Base-by-base conservation (phyloP, 495 filamentous ascomycete species). In the Trichoderma virens region DNA sequence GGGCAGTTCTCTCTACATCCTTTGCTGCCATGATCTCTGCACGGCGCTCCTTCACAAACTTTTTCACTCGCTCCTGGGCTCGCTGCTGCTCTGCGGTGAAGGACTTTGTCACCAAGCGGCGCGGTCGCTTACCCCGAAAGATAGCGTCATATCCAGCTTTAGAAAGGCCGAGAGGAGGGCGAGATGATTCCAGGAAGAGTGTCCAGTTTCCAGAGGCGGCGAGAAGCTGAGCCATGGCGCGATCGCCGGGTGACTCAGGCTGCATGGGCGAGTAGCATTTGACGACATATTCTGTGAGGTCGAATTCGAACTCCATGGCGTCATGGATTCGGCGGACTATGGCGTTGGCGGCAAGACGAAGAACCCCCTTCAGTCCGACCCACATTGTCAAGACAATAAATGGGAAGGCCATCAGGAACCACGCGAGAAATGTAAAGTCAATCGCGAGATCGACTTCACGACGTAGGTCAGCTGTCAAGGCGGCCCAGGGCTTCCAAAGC, bases 301-400 rank as follows among this genome's bases (percentile, higher is more conserved):
- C 51, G 51, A 30, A 13, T 56, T 56, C 51, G 51, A 56, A 56
- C 23, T 56, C 51, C 51, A 56, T 56, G 51, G 51, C 51, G 27
- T 27, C 51, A 56, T 56, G 51, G 51, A 56, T 56, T 56, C 51
- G 51, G 51, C 51, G 51, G 51, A 56, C 25, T 9, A 56, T 56
- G 23, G 18, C 51, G 51, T 56, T 56, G 51, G 23, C 51, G 51
- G 25, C 51, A 56, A 56, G 51, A 56, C 51, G 51, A 56, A 56
- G 51, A 56, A 56, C 51, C 11, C 16, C 51, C 51, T 31, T 56
- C 51, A 28, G 51, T 20, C 23, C 27, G 7, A 18, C 6, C 51
- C 51, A 56, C 8, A 56, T 30, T 56, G 51, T 56, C 51, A 28
- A 20, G 51, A 56, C 51, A 56, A 56, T 56, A 23, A 56, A 5